Evolutionary conservation across 208 protist species (phyloP), one percentile per base, ranked within the genome.

Genomic region (Leishmania mexicana): DNA sequence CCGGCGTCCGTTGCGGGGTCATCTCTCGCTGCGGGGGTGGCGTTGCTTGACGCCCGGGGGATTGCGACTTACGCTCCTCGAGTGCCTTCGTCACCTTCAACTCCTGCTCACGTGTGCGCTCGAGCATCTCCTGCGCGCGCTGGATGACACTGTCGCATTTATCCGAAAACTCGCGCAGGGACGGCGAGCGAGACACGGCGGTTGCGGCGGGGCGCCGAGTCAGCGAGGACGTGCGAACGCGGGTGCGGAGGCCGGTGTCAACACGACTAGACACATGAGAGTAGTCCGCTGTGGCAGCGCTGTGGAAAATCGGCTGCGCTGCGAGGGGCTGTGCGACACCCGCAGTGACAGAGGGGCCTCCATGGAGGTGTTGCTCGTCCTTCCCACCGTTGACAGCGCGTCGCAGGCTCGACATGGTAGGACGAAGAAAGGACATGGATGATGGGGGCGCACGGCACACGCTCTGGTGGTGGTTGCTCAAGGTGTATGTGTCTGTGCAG

Each of bases 91-190:
- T 73, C 62, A 86, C 81, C 40, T 64, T 19, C 58, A 78, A 53
- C 81, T 90, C 84, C 78, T 92, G 86, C 49, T 85, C 80, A 11
- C 71, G 79, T 28, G 89, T 81, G 10, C 84, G 76, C 57, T 90
- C 84, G 11, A 96, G 87, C 65, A 96, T 79, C 47, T 81, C 78
- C 57, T 93, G 78, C 1, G 89, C 92, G 28, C 90, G 90, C 71
- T 87, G 76, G 13, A 92, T 78, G 53, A 90, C 89, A 21, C 77
- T 81, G 80, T 93, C 89, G 40, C 92, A 95, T 53, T 86, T 72
- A 5, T 58, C 71, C 3, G 75, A 73, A 49, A 89, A 87, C 60
- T 83, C 86, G 13, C 73, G 79, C n/a, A 88, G 62, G 31, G 73
- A 78, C 2, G 77, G 60, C 51, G 81, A 78, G 54, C 42, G 28